Evolutionary conservation across 73 alveolate species (phyloP).

Genomic region (Symbiodinium pilosum): DNA sequence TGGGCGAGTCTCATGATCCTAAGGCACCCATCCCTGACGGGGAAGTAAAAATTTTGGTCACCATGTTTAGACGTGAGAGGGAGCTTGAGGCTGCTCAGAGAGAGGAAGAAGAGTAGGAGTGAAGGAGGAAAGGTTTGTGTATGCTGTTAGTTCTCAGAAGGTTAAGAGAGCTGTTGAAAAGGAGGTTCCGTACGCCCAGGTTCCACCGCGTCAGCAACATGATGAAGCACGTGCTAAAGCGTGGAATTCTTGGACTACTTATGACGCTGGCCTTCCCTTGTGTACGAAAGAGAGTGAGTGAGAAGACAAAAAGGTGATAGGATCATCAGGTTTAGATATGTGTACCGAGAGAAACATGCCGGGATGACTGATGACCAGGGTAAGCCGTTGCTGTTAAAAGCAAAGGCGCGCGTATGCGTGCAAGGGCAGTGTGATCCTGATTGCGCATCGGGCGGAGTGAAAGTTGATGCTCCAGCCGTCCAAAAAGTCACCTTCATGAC

Average conservation of each 20-base stretch:
- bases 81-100: too few relatives aligned
- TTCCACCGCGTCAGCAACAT: neutral
- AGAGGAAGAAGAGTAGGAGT: too few relatives aligned
- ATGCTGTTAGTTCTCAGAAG: neutral
- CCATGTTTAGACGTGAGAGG: neutral
- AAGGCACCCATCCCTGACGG: neutral
- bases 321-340: neutral
- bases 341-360: neutral
- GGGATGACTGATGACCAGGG: neutral
- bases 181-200: neutral
- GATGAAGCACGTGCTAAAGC: neutral
- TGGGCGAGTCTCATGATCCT: neutral
- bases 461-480: too few relatives aligned
- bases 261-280: neutral
- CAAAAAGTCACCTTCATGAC: too few relatives aligned
- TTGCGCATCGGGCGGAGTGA: too few relatives aligned
- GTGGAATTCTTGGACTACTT: slow-evolving; percentile 9
- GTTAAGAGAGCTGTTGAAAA: neutral
- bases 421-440: too few relatives aligned
- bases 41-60: neutral
- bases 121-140: neutral
- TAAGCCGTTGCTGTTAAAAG: neutral
- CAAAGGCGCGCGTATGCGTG: too few relatives aligned
- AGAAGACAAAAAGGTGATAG: neutral
- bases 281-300: neutral